These are phyloP conservation scores for Leishmania aethiopica DNA, from an alignment of 208 protist species.

Conservation along the genomic window DNA sequence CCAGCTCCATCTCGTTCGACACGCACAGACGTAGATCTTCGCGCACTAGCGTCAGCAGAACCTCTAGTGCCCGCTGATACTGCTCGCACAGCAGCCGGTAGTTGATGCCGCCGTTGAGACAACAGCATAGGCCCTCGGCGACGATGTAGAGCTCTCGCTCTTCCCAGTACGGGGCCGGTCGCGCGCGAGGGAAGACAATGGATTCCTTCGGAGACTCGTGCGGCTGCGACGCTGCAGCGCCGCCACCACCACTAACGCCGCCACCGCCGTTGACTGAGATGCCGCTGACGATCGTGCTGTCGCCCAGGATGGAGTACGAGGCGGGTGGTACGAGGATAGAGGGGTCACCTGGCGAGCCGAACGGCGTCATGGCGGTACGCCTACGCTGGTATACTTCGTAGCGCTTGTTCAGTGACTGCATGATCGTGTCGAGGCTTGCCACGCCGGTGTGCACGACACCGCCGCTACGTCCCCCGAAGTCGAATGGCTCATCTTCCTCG, in stretches of 20 bases:
- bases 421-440: slow-evolving; percentile 24
- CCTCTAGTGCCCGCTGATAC: slow-evolving; percentile 50
- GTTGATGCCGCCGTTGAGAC: slow-evolving; percentile 83
- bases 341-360: slow-evolving; percentile 16
- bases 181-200: slow-evolving; percentile 9
- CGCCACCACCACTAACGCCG: neutral
- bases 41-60: slow-evolving; percentile 49
- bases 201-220: slow-evolving; percentile 2
- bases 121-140: slow-evolving; percentile 66
- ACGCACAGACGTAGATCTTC: slow-evolving; percentile 51
- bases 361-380: slow-evolving; percentile 25
- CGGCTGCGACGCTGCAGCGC: neutral
- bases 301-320: slow-evolving; percentile 25
- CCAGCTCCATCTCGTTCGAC: slow-evolving; percentile 31
- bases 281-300: slow-evolving; percentile 17
- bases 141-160: slow-evolving; percentile 73
- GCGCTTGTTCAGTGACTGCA: slow-evolving; percentile 34
- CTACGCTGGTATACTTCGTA: slow-evolving; percentile 35
- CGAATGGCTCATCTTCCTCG: slow-evolving; percentile 1
- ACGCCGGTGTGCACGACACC: neutral
- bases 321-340: slow-evolving; percentile 9
- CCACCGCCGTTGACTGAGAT: neutral
- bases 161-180: slow-evolving; percentile 43
- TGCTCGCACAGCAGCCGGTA: slow-evolving; percentile 71
- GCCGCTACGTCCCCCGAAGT: neutral